phyloP scores from a whole-genome alignment of 257 asterid species.

The Mentha longifolia region DNA sequence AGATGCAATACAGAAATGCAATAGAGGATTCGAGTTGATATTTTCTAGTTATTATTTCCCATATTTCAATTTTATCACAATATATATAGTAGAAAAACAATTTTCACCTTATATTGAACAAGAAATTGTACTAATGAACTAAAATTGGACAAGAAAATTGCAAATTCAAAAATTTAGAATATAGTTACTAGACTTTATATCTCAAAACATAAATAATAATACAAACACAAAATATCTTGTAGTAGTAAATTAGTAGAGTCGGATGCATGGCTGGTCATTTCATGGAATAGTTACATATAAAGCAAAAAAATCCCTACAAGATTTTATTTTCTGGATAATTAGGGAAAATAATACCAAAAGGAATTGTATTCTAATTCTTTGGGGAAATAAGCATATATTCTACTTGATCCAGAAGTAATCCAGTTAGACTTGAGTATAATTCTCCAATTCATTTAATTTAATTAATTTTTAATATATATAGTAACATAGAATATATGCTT shows the following conservation, averaged over 20 bases:
- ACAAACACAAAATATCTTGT: neutral
- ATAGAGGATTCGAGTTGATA: too few relatives aligned
- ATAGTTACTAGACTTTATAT: too few relatives aligned
- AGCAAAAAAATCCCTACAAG: slow-evolving; percentile 18
- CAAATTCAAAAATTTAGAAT: too few relatives aligned
- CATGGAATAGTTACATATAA: neutral
- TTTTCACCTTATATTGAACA: too few relatives aligned
- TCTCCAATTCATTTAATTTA: neutral
- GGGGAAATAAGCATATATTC: slow-evolving; percentile 34
- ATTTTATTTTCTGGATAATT: slow-evolving; percentile 29
- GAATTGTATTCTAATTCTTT: slow-evolving; percentile 35
- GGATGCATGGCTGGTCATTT: neutral
- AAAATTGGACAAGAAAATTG: too few relatives aligned
- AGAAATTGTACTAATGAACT: too few relatives aligned
- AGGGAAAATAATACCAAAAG: slow-evolving; percentile 5
- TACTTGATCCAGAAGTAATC: slow-evolving; percentile 24
- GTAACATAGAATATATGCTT: slow-evolving; percentile 32
- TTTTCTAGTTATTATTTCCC: too few relatives aligned
- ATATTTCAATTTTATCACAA: too few relatives aligned
- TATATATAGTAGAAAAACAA: too few relatives aligned
- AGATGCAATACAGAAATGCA: too few relatives aligned
- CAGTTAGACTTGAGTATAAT: neutral
- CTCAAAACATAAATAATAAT: neutral
- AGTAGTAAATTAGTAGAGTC: too few relatives aligned
- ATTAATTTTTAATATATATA: neutral